Base-by-base conservation (phyloP, 345 rosid species). In the Acer campestre region DNA sequence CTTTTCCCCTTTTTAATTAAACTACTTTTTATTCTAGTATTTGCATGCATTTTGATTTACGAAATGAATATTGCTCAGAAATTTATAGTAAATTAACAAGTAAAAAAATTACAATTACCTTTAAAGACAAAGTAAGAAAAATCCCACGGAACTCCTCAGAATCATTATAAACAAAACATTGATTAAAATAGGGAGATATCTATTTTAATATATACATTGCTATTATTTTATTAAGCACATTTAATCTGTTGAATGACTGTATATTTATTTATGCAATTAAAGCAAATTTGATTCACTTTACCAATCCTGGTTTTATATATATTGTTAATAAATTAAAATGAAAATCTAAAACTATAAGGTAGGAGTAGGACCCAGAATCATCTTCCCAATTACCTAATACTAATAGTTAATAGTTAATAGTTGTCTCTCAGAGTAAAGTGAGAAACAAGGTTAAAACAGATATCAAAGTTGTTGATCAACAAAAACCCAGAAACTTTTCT, bases 401-500 rank as follows among this genome's bases (percentile, higher is more conserved):
- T 0, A 11, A 42, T 38, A 62, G 14, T 25, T n/a, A 7, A 42
- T 25, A 25, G 0, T n/a, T 25, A 25, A 13, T 61, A 66, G 7
- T 64, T 46, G n/a, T 48, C 64, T 20, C 1, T 25, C 48, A 31
- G 61, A 75, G 71, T 49, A 31, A 51, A 75, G 77, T 49, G 7
- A 64, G 70, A 53, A n/a, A 64, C 51, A 65, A 75, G 64, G 11
- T 20, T 31, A 14, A 53, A 67, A 51, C 23, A 66, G 78, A 75
- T 42, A 51, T 66, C 55, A 35, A 53, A 53, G 2, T 20, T 38
- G 16, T 66, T 56, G 20, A n/a, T 31, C 29, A 10, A 55, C 63
- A 22, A 73, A 59, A 62, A 46, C 61, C 68, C 68, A 74, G 25
- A 62, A 62, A 25, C 8, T 46, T 61, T 25, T 25, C 9, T 1